These are phyloP conservation scores for Penicillium silybi DNA, from an alignment of 495 filamentous ascomycete species.

Conservation along the genomic window DNA sequence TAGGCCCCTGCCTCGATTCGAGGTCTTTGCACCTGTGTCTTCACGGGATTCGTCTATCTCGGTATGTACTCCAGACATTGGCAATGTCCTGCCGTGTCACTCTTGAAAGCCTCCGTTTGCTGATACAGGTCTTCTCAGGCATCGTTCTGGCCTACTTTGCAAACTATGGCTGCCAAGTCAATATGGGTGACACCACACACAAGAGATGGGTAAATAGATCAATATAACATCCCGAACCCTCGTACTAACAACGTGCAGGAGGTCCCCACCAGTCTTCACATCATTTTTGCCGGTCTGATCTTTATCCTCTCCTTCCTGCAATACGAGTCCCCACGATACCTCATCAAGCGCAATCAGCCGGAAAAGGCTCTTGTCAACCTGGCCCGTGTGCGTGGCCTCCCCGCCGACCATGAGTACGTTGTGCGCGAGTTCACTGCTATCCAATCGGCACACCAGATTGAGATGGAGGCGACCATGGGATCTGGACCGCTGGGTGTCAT, in stretches of 20 bases:
- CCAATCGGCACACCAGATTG: conserved; percentile 60
- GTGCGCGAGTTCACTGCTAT: conserved; percentile 62
- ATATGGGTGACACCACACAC: conserved; percentile 53
- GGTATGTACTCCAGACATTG: conserved; percentile 3
- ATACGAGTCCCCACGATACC: conserved; percentile 62
- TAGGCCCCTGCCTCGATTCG: conserved; percentile 56
- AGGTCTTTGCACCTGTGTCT: conserved; percentile 66
- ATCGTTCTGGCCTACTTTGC: conserved; percentile 49
- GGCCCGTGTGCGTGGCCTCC: conserved; percentile 37
- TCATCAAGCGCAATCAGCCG: conserved; percentile 51
- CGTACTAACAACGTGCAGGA: conserved; percentile 40
- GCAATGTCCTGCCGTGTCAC: neutral
- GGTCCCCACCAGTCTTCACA: conserved; percentile 65
- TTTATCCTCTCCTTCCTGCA: conserved; percentile 60
- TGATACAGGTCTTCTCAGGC: conserved; percentile 9
- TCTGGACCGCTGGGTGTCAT: conserved; percentile 50
- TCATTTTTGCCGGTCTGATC: conserved; percentile 69
- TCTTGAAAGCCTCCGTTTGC: neutral
- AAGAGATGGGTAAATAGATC: conserved; percentile 50
- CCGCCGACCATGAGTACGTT: conserved; percentile 41
- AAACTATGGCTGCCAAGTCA: conserved; percentile 52
- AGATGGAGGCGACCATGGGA: conserved; percentile 60
- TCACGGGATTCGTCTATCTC: conserved; percentile 53
- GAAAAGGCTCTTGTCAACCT: conserved; percentile 49
- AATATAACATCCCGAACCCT: too few species aligned